phyloP scores from a whole-genome alignment of 2,329 filamentous ascomycete species.

The Xylaria sp. region DNA sequence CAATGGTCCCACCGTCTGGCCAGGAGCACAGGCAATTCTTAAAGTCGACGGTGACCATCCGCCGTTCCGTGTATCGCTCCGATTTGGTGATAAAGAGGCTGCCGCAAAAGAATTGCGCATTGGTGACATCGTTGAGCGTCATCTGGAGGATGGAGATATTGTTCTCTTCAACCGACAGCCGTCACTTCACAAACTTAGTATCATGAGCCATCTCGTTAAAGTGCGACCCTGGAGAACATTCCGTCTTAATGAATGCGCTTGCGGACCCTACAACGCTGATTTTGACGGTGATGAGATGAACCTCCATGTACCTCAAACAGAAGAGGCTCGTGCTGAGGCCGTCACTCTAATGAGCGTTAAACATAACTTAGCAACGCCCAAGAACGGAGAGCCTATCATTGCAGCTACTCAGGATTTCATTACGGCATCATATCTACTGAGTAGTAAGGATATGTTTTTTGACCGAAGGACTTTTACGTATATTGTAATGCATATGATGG shows the following conservation, averaged over 20 bases:
- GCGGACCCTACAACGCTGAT: constrained; percentile 97
- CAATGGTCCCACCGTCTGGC: constrained; percentile 82
- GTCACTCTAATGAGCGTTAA: constrained; percentile 98
- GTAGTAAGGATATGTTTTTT: constrained; percentile 92
- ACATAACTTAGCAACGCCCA: constrained; percentile 93
- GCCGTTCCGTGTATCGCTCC: constrained; percentile 75
- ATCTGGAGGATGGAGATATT: constrained; percentile 94
- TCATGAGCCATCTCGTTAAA: constrained; percentile 94
- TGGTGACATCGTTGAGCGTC: constrained; percentile 92
- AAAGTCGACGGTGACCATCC: constrained; percentile 68
- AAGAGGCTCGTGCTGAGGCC: constrained; percentile 94
- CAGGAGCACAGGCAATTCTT: constrained; percentile 85
- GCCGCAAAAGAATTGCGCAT: constrained; percentile 79
- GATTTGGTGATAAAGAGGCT: constrained; percentile 75
- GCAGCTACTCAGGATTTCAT: constrained; percentile 99
- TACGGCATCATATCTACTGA: constrained; percentile 90
- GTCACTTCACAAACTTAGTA: constrained; percentile 97
- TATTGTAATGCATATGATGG: constrained; percentile 93
- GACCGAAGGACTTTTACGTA: constrained; percentile 89
- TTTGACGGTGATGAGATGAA: constrained; percentile 99
- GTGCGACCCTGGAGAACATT: constrained; percentile 96
- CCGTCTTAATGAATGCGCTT: constrained; percentile 96
- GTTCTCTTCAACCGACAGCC: constrained; percentile 98
- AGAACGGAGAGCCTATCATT: constrained; percentile 98
- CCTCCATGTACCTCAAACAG: constrained; percentile 94